These are phyloP conservation scores for Annulohypoxylon truncatum DNA, from an alignment of 2,329 filamentous ascomycete genomes.

Conservation along the genomic window DNA sequence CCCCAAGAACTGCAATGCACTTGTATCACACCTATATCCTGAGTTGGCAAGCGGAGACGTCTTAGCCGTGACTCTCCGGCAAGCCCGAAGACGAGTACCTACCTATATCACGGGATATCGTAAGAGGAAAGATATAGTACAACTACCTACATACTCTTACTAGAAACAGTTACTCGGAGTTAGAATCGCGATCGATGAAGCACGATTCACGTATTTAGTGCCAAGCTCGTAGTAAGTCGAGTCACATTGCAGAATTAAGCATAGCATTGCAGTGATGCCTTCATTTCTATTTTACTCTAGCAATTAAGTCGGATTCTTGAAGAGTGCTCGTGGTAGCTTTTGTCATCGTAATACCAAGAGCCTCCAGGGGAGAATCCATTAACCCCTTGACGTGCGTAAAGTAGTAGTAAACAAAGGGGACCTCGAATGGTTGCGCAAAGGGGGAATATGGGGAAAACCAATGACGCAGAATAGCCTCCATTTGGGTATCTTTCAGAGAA, in stretches of 20 bases:
- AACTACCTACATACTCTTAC: constrained; percentile 8
- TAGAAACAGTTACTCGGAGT: constrained; percentile 31
- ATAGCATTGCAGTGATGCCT: constrained; percentile 42
- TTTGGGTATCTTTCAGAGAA: constrained; percentile 43
- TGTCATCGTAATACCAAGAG: constrained; percentile 33
- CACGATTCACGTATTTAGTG: constrained; percentile 22
- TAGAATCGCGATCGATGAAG: constrained; percentile 21
- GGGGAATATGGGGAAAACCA: constrained; percentile 34
- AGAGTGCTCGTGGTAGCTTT: constrained; percentile 27
- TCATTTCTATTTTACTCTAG: constrained; percentile 41
- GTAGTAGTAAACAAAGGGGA: constrained; percentile 36
- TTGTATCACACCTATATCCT: constrained; percentile 32
- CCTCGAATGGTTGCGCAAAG: constrained; percentile 2
- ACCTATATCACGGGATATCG: constrained; percentile 15
- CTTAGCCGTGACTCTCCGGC: constrained; percentile 23
- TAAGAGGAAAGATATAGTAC: constrained; percentile 3
- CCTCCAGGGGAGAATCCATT: constrained; percentile 37
- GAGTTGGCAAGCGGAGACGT: constrained; percentile 33
- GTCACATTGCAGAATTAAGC: constrained; percentile 38
- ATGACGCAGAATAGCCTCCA: constrained; percentile 42
- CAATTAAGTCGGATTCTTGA: constrained; percentile 39
- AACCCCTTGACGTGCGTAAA: constrained; percentile 35
- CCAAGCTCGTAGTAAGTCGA: constrained; percentile 37
- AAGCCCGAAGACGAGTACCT: constrained; percentile 4
- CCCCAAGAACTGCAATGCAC: constrained; percentile 29